phyloP scores from a whole-genome alignment of 768 basidiomycete species.

The Kwoniella mangroviensis region DNA sequence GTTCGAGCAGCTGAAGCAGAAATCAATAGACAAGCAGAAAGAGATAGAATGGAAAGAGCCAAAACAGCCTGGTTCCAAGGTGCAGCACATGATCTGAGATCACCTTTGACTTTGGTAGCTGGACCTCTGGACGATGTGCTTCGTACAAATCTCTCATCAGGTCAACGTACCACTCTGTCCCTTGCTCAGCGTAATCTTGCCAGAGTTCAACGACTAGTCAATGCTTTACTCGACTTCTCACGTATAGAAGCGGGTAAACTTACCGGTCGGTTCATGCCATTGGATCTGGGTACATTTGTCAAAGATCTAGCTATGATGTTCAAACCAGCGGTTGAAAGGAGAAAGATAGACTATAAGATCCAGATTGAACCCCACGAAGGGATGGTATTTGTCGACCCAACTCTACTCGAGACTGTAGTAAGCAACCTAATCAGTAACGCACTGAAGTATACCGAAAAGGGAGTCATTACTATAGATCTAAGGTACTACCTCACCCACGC shows the following conservation, averaged over 20 bases:
- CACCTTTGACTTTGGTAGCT: constrained; percentile 39
- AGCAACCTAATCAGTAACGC: constrained; percentile 31
- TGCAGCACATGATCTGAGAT: constrained; percentile 41
- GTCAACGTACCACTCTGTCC: constrained; percentile 14
- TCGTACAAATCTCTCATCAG: constrained; percentile 1
- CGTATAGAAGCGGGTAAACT: constrained; percentile 54
- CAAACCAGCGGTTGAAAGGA: constrained; percentile 48
- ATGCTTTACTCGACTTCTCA: constrained; percentile 57
- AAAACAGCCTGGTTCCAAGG: constrained; percentile 41
- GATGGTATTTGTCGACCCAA: constrained; percentile 33
- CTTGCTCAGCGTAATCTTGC: constrained; percentile 29
- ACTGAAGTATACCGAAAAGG: constrained; percentile 47
- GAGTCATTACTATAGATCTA: constrained; percentile 21
- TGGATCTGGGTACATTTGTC: constrained; percentile 50
- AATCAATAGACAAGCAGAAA: constrained; percentile 14
- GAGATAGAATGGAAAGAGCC: constrained; percentile 25
- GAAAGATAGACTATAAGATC: constrained; percentile 9
- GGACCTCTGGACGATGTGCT: constrained; percentile 41
- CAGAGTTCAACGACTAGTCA: constrained; percentile 55
- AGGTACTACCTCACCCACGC: constrained; percentile 33
- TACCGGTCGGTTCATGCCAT: constrained; percentile 37
- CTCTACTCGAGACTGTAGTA: constrained; percentile 29
- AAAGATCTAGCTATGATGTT: constrained; percentile 56
- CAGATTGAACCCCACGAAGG: constrained; percentile 22
- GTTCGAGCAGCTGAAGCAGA: constrained; percentile 20